Evolutionary conservation across 2,329 filamentous ascomycete species (phyloP).

Genomic region (Zymoseptoria crescenta): DNA sequence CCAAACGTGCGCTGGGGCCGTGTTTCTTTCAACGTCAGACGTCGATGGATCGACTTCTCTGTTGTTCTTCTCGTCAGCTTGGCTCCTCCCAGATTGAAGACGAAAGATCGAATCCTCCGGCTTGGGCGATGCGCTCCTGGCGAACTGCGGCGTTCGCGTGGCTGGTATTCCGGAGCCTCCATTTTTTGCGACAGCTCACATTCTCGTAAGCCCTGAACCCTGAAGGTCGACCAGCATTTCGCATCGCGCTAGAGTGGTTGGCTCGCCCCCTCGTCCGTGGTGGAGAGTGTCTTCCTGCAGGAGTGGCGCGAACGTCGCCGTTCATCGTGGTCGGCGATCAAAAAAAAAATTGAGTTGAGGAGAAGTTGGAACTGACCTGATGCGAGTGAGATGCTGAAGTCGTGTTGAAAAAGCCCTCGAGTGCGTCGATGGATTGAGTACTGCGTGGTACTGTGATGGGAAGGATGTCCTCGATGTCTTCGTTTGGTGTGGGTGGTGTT

Average conservation of each 20-base stretch:
- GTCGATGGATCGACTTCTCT: neutral
- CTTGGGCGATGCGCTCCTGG: neutral
- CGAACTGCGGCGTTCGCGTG: neutral
- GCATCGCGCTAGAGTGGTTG: neutral
- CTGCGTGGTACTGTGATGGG: neutral
- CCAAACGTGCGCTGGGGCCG: conserved; percentile 10
- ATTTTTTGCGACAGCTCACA: conserved; percentile 3
- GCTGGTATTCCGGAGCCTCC: neutral
- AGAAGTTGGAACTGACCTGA: neutral
- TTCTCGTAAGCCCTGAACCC: conserved; percentile 1
- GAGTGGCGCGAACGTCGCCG: neutral
- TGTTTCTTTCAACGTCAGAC: conserved; percentile 18
- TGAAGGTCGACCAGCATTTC: neutral
- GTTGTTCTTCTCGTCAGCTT: conserved; percentile 10
- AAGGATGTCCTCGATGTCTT: neutral
- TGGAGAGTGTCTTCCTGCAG: neutral
- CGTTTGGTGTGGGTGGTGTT: neutral
- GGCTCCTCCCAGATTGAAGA: neutral
- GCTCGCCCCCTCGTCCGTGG: neutral
- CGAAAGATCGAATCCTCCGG: neutral
- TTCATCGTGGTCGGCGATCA: neutral
- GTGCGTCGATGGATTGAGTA: neutral
- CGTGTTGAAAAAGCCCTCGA: neutral
- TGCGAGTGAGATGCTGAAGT: neutral
- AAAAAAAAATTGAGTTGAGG: neutral